Evolutionary conservation across 2,329 filamentous ascomycete genomes (phyloP).

Genomic region (Rhexocercosporidium sp.): DNA sequence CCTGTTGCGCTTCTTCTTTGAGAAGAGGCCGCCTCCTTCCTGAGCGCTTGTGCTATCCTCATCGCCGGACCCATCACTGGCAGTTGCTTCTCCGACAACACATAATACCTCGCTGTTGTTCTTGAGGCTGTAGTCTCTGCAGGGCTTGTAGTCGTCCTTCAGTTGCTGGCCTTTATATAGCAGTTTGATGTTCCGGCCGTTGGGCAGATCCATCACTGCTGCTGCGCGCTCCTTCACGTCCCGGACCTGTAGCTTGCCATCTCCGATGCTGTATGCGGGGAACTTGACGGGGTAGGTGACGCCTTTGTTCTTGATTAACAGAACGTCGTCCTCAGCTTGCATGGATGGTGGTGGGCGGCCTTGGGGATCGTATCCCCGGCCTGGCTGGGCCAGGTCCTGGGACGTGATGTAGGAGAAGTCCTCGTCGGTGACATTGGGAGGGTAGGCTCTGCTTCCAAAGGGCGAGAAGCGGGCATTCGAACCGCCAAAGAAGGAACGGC

Average conservation of each 20-base stretch:
- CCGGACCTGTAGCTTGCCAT: conserved; percentile 70
- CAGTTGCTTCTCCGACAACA: conserved; percentile 57
- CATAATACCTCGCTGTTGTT: conserved; percentile 66
- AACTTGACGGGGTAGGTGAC: conserved; percentile 73
- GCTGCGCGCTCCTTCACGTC: conserved; percentile 72
- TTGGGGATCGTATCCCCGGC: conserved; percentile 50
- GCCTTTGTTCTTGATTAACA: conserved; percentile 72
- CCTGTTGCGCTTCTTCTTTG: conserved; percentile 36
- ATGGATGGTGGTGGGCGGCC: conserved; percentile 45
- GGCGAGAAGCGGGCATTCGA: conserved; percentile 38
- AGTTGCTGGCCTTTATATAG: conserved; percentile 76
- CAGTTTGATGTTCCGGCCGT: conserved; percentile 65
- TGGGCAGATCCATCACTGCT: conserved; percentile 67
- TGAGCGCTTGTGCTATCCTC: conserved; percentile 49
- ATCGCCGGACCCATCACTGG: conserved; percentile 50
- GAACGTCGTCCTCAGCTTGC: conserved; percentile 68
- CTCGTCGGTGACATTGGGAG: conserved; percentile 71
- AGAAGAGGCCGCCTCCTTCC: conserved; percentile 38
- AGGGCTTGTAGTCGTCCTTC: conserved; percentile 64
- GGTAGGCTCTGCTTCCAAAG: conserved; percentile 44
- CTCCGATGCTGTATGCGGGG: conserved; percentile 75
- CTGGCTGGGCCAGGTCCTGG: conserved; percentile 64
- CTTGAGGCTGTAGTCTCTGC: conserved; percentile 65
- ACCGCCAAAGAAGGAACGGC: conserved; percentile 39
- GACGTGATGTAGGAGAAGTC: conserved; percentile 87